Evolutionary conservation across 306 rosid species (phyloP).

Genomic region (Clitoria ternatea): DNA sequence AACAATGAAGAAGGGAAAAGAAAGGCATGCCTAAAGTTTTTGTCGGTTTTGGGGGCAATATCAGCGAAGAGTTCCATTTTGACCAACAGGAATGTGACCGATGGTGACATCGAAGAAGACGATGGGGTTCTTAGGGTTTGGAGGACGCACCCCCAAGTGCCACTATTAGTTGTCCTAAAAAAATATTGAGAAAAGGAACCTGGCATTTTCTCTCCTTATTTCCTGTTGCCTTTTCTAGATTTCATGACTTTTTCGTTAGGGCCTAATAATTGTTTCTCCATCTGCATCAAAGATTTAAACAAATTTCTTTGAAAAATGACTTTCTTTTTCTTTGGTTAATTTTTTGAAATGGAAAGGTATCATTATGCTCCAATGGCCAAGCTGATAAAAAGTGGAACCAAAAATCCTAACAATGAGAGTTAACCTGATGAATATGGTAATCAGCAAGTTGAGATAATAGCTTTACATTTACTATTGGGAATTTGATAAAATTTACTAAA

Average conservation of each 20-base stretch:
- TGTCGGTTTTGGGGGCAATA: conserved; percentile 84
- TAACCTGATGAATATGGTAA: conserved; percentile 51
- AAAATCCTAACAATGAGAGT: conserved; percentile 1
- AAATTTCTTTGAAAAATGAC: conserved; percentile 11
- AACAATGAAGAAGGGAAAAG: too few species aligned
- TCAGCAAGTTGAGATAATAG: conserved; percentile 54
- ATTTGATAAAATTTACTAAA: neutral
- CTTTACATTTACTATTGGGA: conserved; percentile 34
- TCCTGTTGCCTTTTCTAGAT: conserved; percentile 21
- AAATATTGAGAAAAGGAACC: conserved; percentile 11
- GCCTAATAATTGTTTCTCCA: conserved; percentile 27
- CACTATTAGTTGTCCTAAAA: conserved; percentile 41
- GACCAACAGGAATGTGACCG: conserved; percentile 93
- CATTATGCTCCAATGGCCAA: neutral
- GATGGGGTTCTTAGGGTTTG: conserved; percentile 94
- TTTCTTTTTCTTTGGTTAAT: neutral
- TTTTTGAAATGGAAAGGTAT: neutral
- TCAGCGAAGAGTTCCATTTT: conserved; percentile 99
- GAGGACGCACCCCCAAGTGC: conserved; percentile 87
- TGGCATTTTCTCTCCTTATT: conserved; percentile 49
- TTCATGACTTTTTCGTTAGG: conserved; percentile 23
- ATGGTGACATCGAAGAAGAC: conserved; percentile 96
- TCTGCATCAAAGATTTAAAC: conserved; percentile 45
- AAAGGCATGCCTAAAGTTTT: conserved; percentile 93
- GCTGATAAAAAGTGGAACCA: neutral